These are phyloP conservation scores for Filobasidium uniguttulatum DNA, from an alignment of 1,284 basidiomycete genomes.

Conservation along the genomic window DNA sequence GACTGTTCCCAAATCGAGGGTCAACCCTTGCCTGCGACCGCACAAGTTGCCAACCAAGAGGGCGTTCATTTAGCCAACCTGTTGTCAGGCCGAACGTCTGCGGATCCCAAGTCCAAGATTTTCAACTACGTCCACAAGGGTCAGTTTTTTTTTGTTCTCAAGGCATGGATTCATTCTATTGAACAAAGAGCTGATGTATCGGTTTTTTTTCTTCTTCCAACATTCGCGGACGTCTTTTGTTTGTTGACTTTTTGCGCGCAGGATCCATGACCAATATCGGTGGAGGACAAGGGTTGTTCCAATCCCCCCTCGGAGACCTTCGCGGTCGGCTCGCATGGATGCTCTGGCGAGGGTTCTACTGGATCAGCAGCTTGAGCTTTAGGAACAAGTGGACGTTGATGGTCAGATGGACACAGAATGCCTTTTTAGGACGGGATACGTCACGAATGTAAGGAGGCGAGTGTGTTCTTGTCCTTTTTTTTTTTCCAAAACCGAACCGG, in stretches of 20 bases:
- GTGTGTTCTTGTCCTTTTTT: too few relatives aligned
- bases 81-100: conserved; percentile 3
- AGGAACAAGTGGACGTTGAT: conserved; percentile 12
- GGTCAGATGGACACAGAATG: conserved; percentile 7
- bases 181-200: background rate
- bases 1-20: conserved; percentile 13
- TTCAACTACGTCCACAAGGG: conserved; percentile 11
- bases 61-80: conserved; percentile 10
- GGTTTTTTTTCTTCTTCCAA: too few relatives aligned
- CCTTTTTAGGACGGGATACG: conserved; percentile 10
- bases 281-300: conserved; percentile 9
- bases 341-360: conserved; percentile 13
- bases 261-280: conserved; percentile 14
- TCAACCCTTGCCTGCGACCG: conserved; percentile 12
- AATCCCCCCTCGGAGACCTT: conserved; percentile 6
- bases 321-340: conserved; percentile 11
- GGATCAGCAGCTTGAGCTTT: conserved; percentile 10
- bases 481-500: too few relatives aligned
- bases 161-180: background rate
- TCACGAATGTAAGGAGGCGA: conserved; percentile 7
- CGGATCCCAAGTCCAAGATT: background rate
- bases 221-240: background rate
- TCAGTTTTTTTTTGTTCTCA: background rate
- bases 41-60: conserved; percentile 15
- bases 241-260: background rate